Conservation (phyloP, 331 rosid species). For the Quercus phellos region DNA sequence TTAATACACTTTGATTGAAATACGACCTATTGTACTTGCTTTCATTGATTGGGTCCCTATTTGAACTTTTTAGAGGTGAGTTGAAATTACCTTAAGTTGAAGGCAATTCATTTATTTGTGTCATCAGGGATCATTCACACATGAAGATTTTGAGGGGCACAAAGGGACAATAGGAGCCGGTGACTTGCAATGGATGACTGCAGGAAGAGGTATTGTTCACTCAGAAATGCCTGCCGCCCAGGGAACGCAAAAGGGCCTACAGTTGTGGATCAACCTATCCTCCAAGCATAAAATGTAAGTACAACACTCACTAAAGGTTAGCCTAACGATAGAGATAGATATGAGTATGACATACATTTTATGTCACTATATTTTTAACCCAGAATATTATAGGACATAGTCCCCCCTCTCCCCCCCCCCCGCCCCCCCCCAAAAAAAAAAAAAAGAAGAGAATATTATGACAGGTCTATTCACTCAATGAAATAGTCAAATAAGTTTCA, state of each 20-base stretch:
- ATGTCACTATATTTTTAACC: conserved; percentile 11
- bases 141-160: conserved; percentile 93
- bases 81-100: background rate
- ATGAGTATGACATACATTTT: conserved; percentile 19
- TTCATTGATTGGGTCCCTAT: background rate
- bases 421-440: too few species aligned
- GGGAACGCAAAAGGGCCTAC: conserved; percentile 85
- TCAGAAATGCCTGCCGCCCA: conserved; percentile 93
- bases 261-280: conserved; percentile 86
- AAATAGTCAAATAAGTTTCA: conserved; percentile 18
- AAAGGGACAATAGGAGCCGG: conserved; percentile 83
- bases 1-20: too few species aligned
- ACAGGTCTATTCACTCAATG: background rate
- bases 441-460: conserved; percentile 19
- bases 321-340: background rate
- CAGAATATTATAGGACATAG: background rate
- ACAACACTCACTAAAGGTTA: too few species aligned
- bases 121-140: conserved; percentile 67
- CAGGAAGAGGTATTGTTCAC: conserved; percentile 95
- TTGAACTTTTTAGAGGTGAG: background rate
- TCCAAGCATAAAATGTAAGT: conserved; percentile 77
- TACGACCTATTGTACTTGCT: background rate
- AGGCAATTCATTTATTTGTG: conserved; percentile 16
- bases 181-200: conserved; percentile 98
- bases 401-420: too few species aligned